Conservation (phyloP, 768 basidiomycete genomes). For the Collybiopsis luxurians region DNA sequence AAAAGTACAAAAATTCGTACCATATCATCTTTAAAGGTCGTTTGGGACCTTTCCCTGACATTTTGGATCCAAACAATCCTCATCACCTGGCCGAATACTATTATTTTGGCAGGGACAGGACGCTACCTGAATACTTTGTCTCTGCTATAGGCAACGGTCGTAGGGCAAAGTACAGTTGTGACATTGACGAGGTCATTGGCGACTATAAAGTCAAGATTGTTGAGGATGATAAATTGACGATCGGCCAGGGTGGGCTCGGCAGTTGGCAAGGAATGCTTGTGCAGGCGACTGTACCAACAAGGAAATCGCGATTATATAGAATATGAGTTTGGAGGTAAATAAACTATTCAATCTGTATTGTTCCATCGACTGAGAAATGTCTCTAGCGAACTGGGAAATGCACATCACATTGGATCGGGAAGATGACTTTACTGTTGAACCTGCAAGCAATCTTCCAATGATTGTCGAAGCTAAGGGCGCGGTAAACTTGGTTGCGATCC, state of each 20-base stretch:
- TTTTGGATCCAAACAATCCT: background rate
- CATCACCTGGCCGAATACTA: background rate
- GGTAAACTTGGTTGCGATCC: background rate
- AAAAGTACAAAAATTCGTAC: background rate
- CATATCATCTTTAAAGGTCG: background rate
- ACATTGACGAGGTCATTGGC: background rate
- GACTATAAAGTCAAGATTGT: background rate
- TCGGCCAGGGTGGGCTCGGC: background rate
- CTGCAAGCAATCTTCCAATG: background rate
- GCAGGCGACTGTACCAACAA: background rate
- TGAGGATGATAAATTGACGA: background rate
- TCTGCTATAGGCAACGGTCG: background rate
- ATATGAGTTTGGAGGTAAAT: background rate
- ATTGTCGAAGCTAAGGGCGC: background rate
- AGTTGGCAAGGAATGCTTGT: background rate
- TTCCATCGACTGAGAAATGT: background rate
- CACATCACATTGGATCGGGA: background rate
- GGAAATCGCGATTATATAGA: background rate
- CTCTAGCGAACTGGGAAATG: background rate
- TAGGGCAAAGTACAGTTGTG: background rate
- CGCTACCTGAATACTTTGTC: background rate
- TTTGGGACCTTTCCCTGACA: background rate
- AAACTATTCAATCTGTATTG: background rate
- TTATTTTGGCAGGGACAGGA: background rate
- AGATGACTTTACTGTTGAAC: background rate